Conservation (phyloP, 78 protist species). For the Chrysochromulina tobinii region DNA sequence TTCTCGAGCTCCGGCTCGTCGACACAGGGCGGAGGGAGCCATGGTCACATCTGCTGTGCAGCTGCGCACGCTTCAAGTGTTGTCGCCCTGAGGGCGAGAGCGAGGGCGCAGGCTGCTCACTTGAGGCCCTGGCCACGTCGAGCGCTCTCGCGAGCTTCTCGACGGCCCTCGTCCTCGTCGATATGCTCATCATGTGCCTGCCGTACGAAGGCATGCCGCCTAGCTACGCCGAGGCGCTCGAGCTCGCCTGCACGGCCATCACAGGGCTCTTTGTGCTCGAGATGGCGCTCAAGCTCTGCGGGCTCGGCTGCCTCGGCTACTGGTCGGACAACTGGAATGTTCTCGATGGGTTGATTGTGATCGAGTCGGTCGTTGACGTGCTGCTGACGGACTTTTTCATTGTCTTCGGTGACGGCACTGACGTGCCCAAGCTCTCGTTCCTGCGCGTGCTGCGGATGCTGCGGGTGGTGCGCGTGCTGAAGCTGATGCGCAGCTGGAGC, state of each 20-base stretch:
- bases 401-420: neutral
- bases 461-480: slow-evolving; percentile 33
- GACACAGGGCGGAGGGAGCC: too few relatives aligned
- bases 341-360: slow-evolving; percentile 25
- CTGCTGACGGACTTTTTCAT: neutral
- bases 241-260: neutral
- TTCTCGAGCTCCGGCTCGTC: too few relatives aligned
- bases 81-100: too few relatives aligned
- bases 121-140: too few relatives aligned
- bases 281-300: slow-evolving; percentile 21
- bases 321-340: neutral
- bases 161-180: neutral
- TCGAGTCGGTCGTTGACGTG: neutral
- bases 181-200: neutral
- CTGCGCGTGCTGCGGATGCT: neutral
- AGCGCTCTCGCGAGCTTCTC: neutral
- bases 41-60: too few relatives aligned
- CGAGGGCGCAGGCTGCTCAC: too few relatives aligned
- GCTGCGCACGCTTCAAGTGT: too few relatives aligned
- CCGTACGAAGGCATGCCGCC: neutral
- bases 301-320: slow-evolving; percentile 17
- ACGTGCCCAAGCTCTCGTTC: neutral
- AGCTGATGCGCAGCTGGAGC: neutral
- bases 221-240: neutral
- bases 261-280: slow-evolving; percentile 6